Evolutionary conservation across 441 rosid species (phyloP).

Genomic region (Macaranga tanarius): DNA sequence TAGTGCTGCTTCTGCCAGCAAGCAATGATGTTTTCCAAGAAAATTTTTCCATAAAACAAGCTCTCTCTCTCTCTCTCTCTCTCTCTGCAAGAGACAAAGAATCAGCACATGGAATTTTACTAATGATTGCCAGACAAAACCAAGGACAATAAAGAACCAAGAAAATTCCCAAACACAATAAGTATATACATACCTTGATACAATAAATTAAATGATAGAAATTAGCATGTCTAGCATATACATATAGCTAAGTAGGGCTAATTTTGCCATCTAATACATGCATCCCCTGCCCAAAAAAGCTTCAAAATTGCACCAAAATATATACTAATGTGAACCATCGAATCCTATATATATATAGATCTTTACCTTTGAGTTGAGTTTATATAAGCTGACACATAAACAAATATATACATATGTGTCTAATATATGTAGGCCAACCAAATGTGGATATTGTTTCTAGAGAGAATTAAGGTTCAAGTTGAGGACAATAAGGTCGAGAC

Average conservation of each 20-base stretch:
- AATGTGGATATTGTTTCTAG: conserved; percentile 21
- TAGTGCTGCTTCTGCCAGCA: not conserved
- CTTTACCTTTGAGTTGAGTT: not conserved
- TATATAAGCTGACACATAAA: conserved; percentile 13
- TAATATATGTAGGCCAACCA: conserved; percentile 5
- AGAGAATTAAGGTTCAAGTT: conserved; percentile 26
- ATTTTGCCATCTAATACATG: not conserved
- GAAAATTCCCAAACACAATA: conserved; percentile 12
- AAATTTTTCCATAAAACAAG: conserved; percentile 14
- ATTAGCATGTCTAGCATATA: not conserved
- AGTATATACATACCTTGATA: conserved; percentile 5
- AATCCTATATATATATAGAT: not conserved
- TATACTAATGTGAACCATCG: not conserved
- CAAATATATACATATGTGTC: not conserved
- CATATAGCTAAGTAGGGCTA: not conserved
- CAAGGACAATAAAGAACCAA: conserved; percentile 21
- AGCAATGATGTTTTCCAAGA: conserved; percentile 19
- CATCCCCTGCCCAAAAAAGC: not conserved
- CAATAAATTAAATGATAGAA: not conserved
- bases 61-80: conserved; percentile 7
- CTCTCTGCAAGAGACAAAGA: conserved; percentile 30
- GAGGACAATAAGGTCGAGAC: conserved; percentile 43
- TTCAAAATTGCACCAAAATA: not conserved
- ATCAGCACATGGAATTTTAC: conserved; percentile 33
- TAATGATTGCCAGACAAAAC: conserved; percentile 44